Percentiles rank a stretch among this genome's conserved stretches.
These are phyloP conservation scores for Hygrophorus pudorinus DNA, from an alignment of 768 basidiomycete genomes.

Conservation along the genomic window DNA sequence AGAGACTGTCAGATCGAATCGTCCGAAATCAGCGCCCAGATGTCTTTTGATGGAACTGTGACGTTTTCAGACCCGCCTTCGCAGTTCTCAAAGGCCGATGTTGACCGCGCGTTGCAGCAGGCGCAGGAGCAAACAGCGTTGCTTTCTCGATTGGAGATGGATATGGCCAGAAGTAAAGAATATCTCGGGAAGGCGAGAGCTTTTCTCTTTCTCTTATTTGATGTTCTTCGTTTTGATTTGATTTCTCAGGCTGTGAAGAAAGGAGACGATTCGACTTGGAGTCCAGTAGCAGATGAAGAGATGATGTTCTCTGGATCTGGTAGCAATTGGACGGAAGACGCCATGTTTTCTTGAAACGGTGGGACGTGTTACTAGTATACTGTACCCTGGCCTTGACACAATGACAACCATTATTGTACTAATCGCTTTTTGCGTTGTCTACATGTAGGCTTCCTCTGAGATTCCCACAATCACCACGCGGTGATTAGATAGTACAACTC, in stretches of 20 bases:
- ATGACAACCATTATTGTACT: no score
- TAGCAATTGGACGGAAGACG: constrained; percentile 5
- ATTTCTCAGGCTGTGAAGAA: constrained; percentile 2
- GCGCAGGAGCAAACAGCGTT: constrained; percentile 44
- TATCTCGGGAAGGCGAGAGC: constrained; percentile 57
- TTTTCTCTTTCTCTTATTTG: neutral
- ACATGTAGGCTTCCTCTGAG: no score
- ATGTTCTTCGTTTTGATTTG: neutral
- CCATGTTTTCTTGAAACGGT: constrained; percentile 4
- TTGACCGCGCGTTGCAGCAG: constrained; percentile 46
- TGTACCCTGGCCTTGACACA: no score
- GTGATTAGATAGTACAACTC: no score
- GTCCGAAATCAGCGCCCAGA: constrained; percentile 57
- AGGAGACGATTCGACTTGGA: constrained; percentile 6
- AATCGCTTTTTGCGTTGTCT: no score
- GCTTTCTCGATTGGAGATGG: constrained; percentile 41
- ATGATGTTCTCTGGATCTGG: neutral
- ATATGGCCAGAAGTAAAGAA: constrained; percentile 56
- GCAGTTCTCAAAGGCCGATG: constrained; percentile 47
- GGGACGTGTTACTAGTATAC: no score
- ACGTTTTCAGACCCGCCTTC: constrained; percentile 60
- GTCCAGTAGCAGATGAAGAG: constrained; percentile 3
- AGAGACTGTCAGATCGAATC: constrained; percentile 47
- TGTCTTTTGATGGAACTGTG: constrained; percentile 62
- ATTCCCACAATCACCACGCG: no score